phyloP scores from a whole-genome alignment of 1,139 yeast genomes.

The Sugiyamaella novakii region DNA sequence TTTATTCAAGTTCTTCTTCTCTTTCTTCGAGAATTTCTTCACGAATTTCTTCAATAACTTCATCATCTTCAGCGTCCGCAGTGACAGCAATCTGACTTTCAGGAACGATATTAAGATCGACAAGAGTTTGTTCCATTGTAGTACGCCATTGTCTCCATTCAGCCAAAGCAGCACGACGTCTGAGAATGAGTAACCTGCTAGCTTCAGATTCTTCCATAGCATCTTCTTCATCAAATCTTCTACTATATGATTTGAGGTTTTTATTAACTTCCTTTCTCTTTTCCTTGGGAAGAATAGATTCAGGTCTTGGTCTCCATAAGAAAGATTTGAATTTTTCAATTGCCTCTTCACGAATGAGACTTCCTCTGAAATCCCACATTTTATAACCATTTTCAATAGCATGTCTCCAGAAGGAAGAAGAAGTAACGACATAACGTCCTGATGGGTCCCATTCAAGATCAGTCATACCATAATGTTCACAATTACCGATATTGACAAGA shows the following conservation, averaged over 20 bases:
- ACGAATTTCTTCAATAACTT: constrained; percentile 72
- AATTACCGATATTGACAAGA: constrained; percentile 64
- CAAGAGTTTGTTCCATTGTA: constrained; percentile 52
- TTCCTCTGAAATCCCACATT: constrained; percentile 83
- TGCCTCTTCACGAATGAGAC: constrained; percentile 69
- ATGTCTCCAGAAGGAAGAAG: constrained; percentile 88
- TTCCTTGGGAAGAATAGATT: constrained; percentile 67
- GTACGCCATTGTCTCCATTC: constrained; percentile 87
- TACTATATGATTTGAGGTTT: constrained; percentile 85
- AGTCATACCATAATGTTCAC: constrained; percentile 76
- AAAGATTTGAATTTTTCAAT: constrained; percentile 86
- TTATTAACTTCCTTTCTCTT: constrained; percentile 89
- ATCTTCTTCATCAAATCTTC: constrained; percentile 92
- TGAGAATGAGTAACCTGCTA: constrained; percentile 82
- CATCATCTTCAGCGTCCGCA: constrained; percentile 50
- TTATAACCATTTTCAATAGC: constrained; percentile 88
- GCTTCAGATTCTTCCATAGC: constrained; percentile 97
- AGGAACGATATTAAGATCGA: constrained; percentile 47
- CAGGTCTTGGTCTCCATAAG: constrained; percentile 98
- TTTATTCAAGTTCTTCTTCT: constrained; percentile 30
- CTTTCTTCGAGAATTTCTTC: constrained; percentile 70
- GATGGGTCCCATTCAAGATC: constrained; percentile 94
- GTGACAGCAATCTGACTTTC: constrained; percentile 34
- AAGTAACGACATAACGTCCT: constrained; percentile 84
- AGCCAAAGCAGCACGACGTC: constrained; percentile 77